These are phyloP conservation scores for Exophiala viscosa DNA, from an alignment of 2,329 filamentous ascomycete species.

Conservation along the genomic window DNA sequence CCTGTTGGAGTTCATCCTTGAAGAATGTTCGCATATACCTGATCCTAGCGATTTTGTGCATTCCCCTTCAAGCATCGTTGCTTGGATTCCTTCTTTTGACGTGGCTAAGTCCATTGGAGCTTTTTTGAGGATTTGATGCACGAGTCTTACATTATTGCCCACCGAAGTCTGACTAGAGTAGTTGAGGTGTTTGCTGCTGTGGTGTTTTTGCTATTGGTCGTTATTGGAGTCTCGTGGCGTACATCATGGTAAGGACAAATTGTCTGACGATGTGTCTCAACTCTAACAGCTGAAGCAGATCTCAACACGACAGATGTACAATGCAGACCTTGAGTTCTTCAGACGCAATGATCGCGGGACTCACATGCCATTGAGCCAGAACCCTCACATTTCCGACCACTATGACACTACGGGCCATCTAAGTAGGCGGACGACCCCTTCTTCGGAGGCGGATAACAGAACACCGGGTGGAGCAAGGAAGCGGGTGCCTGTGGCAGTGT, in stretches of 20 bases:
- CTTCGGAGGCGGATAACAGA: constrained; percentile 27
- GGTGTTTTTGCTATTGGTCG: constrained; percentile 1
- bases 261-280: neutral
- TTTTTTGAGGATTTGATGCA: neutral
- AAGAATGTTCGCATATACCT: constrained; percentile 10
- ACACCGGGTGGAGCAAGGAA: constrained; percentile 26
- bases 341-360: constrained; percentile 27
- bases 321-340: constrained; percentile 26
- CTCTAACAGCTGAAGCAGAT: constrained; percentile 18
- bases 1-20: constrained; percentile 20
- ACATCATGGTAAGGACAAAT: constrained; percentile 16
- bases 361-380: constrained; percentile 25
- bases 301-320: constrained; percentile 20
- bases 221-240: constrained; percentile 1
- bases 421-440: constrained; percentile 23
- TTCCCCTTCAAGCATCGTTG: constrained; percentile 9
- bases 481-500: constrained; percentile 34
- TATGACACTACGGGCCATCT: constrained; percentile 19
- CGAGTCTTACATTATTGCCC: neutral
- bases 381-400: constrained; percentile 19
- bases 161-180: neutral
- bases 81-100: constrained; percentile 6
- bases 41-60: constrained; percentile 10
- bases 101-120: neutral
- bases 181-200: neutral